Conservation (phyloP, 169 alveolate species). For the Plasmodium berghei region DNA sequence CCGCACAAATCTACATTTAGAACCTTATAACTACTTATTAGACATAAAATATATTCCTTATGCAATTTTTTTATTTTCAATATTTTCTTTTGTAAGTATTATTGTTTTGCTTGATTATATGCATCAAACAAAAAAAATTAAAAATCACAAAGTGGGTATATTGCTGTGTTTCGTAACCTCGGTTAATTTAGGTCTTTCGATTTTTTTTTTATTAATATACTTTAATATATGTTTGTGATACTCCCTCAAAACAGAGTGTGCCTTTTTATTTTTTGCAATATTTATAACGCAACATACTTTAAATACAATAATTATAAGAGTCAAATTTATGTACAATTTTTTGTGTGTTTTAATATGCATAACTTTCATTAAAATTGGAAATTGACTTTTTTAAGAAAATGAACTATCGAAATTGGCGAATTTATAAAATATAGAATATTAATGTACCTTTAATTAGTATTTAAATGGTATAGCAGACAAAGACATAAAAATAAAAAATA, state of each 20-base stretch:
- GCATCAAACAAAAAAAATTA: constrained; percentile 3
- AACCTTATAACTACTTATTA: constrained; percentile 43
- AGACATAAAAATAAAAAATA: too few relatives aligned
- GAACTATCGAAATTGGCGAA: too few relatives aligned
- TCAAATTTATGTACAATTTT: too few relatives aligned
- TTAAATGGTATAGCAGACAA: too few relatives aligned
- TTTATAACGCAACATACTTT: not conserved
- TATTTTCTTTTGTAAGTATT: constrained; percentile 36
- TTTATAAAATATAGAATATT: too few relatives aligned
- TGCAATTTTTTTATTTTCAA: constrained; percentile 25
- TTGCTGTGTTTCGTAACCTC: constrained; percentile 44
- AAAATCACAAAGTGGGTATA: constrained; percentile 13
- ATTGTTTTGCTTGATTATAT: constrained; percentile 33
- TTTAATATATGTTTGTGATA: constrained; percentile 32
- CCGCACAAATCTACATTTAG: constrained; percentile 14
- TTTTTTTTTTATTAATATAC: constrained; percentile 41
- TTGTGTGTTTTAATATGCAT: too few relatives aligned
- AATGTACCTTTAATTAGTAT: too few relatives aligned
- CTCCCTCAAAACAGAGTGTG: not conserved
- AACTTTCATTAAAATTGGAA: too few relatives aligned
- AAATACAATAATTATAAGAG: not conserved
- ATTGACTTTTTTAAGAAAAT: too few relatives aligned
- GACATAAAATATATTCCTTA: constrained; percentile 54
- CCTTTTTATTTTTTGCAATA: not conserved
- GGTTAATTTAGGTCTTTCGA: constrained; percentile 48